A percentile compares a stretch with the other conserved stretches of the same genome.
Evolutionary conservation across 148 eudicot genomes (phyloP).

Genomic region (Chenopodium album): DNA sequence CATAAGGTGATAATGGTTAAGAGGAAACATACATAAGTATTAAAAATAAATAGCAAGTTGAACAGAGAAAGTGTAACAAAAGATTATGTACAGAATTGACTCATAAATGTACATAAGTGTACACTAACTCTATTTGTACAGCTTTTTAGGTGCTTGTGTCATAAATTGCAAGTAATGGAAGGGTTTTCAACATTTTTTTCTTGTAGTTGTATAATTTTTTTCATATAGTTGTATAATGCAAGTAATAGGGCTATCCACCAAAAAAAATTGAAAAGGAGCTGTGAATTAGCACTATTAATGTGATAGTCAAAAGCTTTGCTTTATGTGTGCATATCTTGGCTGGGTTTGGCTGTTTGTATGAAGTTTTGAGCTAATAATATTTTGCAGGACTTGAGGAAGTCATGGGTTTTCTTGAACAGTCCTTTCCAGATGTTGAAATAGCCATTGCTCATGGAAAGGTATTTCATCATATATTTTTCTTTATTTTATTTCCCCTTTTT

Average conservation of each 20-base stretch:
- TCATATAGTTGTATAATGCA: background rate
- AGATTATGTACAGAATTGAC: background rate
- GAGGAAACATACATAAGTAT: too few relatives aligned
- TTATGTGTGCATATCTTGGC: background rate
- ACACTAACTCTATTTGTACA: background rate
- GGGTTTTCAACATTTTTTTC: background rate
- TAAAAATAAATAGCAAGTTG: background rate
- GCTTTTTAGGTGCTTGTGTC: background rate
- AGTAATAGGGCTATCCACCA: background rate
- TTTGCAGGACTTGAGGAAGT: constrained; percentile 85
- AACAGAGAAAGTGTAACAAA: background rate
- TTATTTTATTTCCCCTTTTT: background rate
- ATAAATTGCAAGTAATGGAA: background rate
- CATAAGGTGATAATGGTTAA: background rate
- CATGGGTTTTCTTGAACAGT: constrained; percentile 57
- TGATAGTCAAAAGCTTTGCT: background rate
- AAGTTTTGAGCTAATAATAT: background rate
- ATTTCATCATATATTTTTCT: background rate
- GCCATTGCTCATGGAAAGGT: constrained; percentile 99
- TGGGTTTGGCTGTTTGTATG: constrained; percentile 7
- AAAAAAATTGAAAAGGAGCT: background rate
- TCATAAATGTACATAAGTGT: background rate
- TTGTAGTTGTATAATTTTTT: background rate
- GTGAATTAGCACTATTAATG: background rate
- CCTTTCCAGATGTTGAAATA: constrained; percentile 75